Evolutionary conservation across 305 asterid genomes (phyloP).

Genomic region (Fraxinus floribunda): DNA sequence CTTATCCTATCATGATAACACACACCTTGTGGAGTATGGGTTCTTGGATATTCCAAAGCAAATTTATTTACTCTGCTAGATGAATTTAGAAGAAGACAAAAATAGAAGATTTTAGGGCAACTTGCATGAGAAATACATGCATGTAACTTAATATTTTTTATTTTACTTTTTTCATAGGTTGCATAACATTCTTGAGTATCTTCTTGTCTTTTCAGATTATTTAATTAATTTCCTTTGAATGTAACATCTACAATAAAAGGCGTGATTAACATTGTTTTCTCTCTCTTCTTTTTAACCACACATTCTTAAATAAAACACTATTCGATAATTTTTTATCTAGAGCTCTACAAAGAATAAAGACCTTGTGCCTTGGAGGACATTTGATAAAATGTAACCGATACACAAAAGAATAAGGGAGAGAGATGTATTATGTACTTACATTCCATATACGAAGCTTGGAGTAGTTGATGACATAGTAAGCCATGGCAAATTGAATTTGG

Average conservation of each 20-base stretch:
- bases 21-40: background rate
- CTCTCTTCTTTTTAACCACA: no score
- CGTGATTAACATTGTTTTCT: background rate
- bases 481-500: constrained; percentile 30
- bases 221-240: background rate
- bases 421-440: constrained; percentile 1
- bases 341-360: background rate
- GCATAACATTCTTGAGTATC: background rate
- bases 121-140: background rate
- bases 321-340: background rate
- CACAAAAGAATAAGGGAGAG: background rate
- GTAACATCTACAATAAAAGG: background rate
- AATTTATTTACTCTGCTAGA: background rate
- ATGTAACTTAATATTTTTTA: background rate
- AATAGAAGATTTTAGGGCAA: background rate
- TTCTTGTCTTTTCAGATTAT: background rate
- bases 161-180: background rate
- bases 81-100: background rate
- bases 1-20: background rate
- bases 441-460: constrained; percentile 32
- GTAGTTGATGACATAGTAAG: constrained; percentile 32
- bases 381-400: background rate
- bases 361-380: background rate
- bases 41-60: background rate
- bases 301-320: no score